Conservation (phyloP, 2,329 filamentous ascomycete genomes). For the Juglanconis oblonga region DNA sequence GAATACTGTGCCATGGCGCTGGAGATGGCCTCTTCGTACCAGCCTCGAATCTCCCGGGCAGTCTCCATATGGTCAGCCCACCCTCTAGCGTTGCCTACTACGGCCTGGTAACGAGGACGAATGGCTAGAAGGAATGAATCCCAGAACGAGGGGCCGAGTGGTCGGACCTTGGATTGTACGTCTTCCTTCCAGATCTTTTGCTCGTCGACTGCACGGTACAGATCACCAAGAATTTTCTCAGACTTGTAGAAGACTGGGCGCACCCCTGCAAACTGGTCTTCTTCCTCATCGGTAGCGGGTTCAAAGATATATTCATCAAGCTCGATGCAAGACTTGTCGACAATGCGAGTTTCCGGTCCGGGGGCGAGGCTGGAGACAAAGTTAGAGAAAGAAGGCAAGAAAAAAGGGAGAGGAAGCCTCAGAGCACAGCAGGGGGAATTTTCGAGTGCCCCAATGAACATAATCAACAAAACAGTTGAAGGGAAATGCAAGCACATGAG, state of each 20-base stretch:
- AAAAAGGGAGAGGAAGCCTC: too few relatives aligned
- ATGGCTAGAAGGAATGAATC: slow-evolving; percentile 35
- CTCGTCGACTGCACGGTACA: slow-evolving; percentile 75
- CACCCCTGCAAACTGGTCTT: slow-evolving; percentile 42
- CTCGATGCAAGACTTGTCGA: slow-evolving; percentile 42
- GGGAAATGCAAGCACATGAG: not conserved
- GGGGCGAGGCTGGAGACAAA: slow-evolving; percentile 38
- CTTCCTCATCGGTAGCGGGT: slow-evolving; percentile 36
- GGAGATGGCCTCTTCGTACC: slow-evolving; percentile 44
- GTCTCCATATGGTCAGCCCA: slow-evolving; percentile 34
- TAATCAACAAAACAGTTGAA: not conserved
- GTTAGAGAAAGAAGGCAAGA: slow-evolving; percentile 4
- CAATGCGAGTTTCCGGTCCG: slow-evolving; percentile 41
- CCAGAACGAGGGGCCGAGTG: slow-evolving; percentile 39
- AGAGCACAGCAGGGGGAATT: too few relatives aligned
- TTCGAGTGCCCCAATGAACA: not conserved
- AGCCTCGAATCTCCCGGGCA: slow-evolving; percentile 37
- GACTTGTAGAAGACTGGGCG: slow-evolving; percentile 62
- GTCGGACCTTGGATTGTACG: slow-evolving; percentile 32
- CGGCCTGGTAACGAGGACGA: slow-evolving; percentile 23
- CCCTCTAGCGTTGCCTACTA: slow-evolving; percentile 19
- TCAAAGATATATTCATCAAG: slow-evolving; percentile 31
- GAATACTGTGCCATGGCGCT: slow-evolving; percentile 42
- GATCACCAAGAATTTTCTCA: slow-evolving; percentile 62
- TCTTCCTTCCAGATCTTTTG: slow-evolving; percentile 58